phyloP scores from a whole-genome alignment of 2,329 filamentous ascomycete genomes.

The Dactylonectria macrodidyma region DNA sequence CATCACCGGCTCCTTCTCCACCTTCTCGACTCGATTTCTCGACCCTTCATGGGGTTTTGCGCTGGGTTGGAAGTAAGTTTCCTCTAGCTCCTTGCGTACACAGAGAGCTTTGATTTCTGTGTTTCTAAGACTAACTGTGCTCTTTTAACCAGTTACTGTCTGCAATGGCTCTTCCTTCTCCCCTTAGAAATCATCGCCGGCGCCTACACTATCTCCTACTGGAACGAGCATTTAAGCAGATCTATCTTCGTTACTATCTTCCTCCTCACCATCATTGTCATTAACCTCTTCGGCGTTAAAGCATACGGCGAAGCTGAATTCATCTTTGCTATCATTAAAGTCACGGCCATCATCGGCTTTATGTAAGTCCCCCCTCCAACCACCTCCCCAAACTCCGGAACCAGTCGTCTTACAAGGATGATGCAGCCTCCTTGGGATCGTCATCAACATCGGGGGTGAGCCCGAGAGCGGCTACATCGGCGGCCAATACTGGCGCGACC shows the following conservation, averaged over 20 bases:
- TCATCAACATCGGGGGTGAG: slow-evolving; percentile 86
- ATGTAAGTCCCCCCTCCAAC: slow-evolving; percentile 70
- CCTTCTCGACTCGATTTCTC: slow-evolving; percentile 88
- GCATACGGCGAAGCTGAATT: slow-evolving; percentile 66
- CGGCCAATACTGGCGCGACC: slow-evolving; percentile 80
- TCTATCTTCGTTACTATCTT: slow-evolving; percentile 88
- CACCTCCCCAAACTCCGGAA: slow-evolving; percentile 51
- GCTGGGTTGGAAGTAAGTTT: slow-evolving; percentile 89
- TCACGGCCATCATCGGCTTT: slow-evolving; percentile 87
- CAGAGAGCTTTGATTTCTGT: background rate
- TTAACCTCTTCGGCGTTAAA: background rate
- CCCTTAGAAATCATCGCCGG: slow-evolving; percentile 90
- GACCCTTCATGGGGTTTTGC: slow-evolving; percentile 73
- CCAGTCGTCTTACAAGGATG: slow-evolving; percentile 10
- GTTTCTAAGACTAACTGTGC: background rate
- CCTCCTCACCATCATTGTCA: slow-evolving; percentile 72
- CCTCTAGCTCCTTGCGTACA: background rate
- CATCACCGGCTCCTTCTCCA: slow-evolving; percentile 90
- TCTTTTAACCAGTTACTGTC: slow-evolving; percentile 76
- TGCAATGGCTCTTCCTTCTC: slow-evolving; percentile 87
- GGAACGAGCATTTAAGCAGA: slow-evolving; percentile 76
- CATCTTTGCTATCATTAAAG: slow-evolving; percentile 87
- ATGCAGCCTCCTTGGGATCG: slow-evolving; percentile 83
- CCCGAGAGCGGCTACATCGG: slow-evolving; percentile 83
- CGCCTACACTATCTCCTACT: slow-evolving; percentile 86